A percentile compares a stretch with the other conserved stretches of the same genome.
Conservation (phyloP, 2,329 filamentous ascomycete genomes). For the Kalmusia sp. region DNA sequence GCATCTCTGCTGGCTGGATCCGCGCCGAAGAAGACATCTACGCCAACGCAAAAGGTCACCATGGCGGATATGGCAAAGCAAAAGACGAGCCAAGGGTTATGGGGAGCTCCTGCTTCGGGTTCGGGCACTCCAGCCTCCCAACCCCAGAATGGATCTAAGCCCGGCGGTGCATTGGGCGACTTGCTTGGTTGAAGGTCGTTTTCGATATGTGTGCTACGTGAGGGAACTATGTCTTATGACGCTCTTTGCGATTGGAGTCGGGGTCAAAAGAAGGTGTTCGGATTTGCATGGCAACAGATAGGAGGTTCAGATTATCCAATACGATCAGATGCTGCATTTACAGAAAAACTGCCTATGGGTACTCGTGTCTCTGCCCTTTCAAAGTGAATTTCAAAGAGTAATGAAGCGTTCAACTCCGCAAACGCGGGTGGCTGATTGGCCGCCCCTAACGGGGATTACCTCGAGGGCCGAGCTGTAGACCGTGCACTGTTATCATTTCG, state of each 20-base stretch:
- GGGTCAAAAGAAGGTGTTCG: constrained; percentile 8
- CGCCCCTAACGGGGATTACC: neutral
- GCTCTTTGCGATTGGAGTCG: constrained; percentile 6
- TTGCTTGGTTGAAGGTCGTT: constrained; percentile 37
- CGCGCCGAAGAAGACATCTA: constrained; percentile 75
- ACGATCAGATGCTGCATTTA: neutral
- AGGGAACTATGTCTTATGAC: constrained; percentile 1
- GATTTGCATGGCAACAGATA: neutral
- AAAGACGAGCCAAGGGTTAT: constrained; percentile 93
- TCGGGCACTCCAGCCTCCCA: constrained; percentile 40
- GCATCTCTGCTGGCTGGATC: constrained; percentile 83
- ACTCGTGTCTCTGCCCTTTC: too few species aligned
- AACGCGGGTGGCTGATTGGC: constrained; percentile 6
- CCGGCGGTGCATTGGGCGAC: constrained; percentile 45
- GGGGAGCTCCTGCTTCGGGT: constrained; percentile 72
- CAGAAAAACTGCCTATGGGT: too few species aligned
- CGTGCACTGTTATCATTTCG: constrained; percentile 7
- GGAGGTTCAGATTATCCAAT: neutral
- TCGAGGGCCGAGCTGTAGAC: constrained; percentile 9
- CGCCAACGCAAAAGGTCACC: constrained; percentile 70
- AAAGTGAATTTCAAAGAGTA: too few species aligned
- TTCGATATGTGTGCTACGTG: neutral
- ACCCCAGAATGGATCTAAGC: constrained; percentile 40
- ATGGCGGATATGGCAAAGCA: constrained; percentile 97
- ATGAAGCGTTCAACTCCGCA: constrained; percentile 1